phyloP scores from a whole-genome alignment of 805 yeast species.

The Kluyveromyces nonfermentans region DNA sequence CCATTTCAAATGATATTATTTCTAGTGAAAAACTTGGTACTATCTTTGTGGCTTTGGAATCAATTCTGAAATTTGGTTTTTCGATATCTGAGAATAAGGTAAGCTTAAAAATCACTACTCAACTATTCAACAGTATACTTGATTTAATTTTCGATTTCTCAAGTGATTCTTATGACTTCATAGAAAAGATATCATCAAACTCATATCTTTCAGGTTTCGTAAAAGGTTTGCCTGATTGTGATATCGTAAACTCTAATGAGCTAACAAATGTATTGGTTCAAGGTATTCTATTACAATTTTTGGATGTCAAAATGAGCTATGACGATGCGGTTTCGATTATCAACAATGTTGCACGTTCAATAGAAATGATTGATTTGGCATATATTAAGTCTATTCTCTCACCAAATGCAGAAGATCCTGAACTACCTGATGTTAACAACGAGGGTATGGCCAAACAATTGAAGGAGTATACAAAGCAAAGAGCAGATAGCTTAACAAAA shows the following conservation, averaged over 20 bases:
- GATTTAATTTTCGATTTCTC: conserved; percentile 54
- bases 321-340: conserved; percentile 19
- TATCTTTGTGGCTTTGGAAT: conserved; percentile 21
- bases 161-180: conserved; percentile 47
- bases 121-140: conserved; percentile 42
- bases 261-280: conserved; percentile 28
- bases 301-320: conserved; percentile 23
- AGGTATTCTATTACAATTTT: conserved; percentile 32
- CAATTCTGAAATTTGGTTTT: conserved; percentile 22
- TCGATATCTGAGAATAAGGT: conserved; percentile 17
- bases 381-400: conserved; percentile 22
- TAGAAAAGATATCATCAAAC: conserved; percentile 22
- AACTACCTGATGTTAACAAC: conserved; percentile 9
- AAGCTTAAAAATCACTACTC: conserved; percentile 29
- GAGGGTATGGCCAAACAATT: conserved; percentile 20
- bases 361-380: conserved; percentile 27
- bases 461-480: conserved; percentile 32
- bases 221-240: conserved; percentile 10
- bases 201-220: conserved; percentile 12
- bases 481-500: conserved; percentile 39
- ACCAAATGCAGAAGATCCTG: conserved; percentile 11
- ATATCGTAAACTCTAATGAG: conserved; percentile 18
- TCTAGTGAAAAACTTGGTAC: conserved; percentile 18
- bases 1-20: conserved; percentile 39
- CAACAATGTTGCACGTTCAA: conserved; percentile 15